Evolutionary conservation across 2,329 filamentous ascomycete genomes (phyloP).

Genomic region (Trichoderma cornu-damae): DNA sequence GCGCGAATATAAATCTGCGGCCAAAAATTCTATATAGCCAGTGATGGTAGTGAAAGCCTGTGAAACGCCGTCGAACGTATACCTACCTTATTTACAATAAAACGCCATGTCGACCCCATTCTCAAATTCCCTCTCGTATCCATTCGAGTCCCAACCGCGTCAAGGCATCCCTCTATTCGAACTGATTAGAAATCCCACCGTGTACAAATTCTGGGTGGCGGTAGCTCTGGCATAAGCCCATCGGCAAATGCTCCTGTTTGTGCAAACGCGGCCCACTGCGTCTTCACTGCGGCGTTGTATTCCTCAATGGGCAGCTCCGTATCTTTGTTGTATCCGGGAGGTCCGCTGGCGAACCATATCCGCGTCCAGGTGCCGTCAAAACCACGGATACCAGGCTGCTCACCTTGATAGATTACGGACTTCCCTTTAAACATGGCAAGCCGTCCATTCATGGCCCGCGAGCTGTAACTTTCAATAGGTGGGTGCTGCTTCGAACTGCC

Average conservation of each 20-base stretch:
- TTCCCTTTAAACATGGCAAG: constrained; percentile 59
- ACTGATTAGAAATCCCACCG: constrained; percentile 61
- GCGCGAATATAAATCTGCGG: not conserved
- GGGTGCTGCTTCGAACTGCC: constrained; percentile 43
- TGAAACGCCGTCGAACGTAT: constrained; percentile 23
- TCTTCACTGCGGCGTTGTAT: constrained; percentile 57
- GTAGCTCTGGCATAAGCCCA: constrained; percentile 68
- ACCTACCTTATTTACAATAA: constrained; percentile 5
- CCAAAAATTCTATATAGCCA: not conserved
- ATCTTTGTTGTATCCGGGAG: constrained; percentile 57
- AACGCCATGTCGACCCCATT: not conserved
- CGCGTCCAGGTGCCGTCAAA: constrained; percentile 54
- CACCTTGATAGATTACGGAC: constrained; percentile 53
- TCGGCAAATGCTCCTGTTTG: constrained; percentile 63
- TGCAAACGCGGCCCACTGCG: constrained; percentile 60
- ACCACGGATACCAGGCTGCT: constrained; percentile 45
- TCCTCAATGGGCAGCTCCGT: constrained; percentile 53
- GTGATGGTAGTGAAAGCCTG: not conserved
- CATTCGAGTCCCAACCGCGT: not conserved
- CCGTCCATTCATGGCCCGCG: constrained; percentile 38
- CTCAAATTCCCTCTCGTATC: not conserved
- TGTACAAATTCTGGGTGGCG: constrained; percentile 72
- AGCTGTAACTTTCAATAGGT: constrained; percentile 40
- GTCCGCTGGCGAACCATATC: constrained; percentile 70
- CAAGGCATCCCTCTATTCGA: not conserved